Evolutionary conservation across 2,329 filamentous ascomycete genomes (phyloP).

Genomic region (Talaromyces atroroseus): DNA sequence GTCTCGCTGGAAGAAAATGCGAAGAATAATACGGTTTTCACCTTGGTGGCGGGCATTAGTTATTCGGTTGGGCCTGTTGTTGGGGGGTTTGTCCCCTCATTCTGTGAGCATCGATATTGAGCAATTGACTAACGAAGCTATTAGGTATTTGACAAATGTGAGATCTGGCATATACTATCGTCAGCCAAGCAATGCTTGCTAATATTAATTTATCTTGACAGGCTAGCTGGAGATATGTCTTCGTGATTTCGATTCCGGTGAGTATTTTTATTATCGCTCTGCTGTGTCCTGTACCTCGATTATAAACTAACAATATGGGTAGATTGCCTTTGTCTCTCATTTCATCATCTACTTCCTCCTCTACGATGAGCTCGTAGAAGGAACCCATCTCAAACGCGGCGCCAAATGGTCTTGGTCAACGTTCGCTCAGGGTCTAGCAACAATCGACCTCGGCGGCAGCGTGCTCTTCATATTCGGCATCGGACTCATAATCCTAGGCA

Average conservation of each 20-base stretch:
- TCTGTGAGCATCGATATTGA: conserved; percentile 1
- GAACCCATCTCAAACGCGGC: conserved; percentile 37
- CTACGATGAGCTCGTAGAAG: conserved; percentile 53
- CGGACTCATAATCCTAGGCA: conserved; percentile 49
- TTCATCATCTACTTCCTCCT: conserved; percentile 53
- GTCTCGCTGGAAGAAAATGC: conserved; percentile 58
- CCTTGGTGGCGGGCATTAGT: conserved; percentile 54
- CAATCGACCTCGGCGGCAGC: conserved; percentile 53
- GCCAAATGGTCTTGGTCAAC: conserved; percentile 23
- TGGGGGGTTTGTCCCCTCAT: conserved; percentile 41
- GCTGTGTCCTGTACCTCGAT: too few species aligned
- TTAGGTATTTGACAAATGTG: conserved; percentile 30
- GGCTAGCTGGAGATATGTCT: conserved; percentile 61
- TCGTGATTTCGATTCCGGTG: conserved; percentile 58
- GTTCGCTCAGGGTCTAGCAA: conserved; percentile 47
- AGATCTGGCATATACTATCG: background rate
- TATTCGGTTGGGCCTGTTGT: conserved; percentile 59
- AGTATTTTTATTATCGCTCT: too few species aligned
- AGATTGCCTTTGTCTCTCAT: conserved; percentile 47
- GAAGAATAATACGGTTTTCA: conserved; percentile 58
- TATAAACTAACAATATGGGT: conserved; percentile 30
- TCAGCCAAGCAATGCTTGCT: background rate
- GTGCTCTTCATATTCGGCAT: conserved; percentile 52
- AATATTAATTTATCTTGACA: conserved; percentile 18
- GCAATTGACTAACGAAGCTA: background rate